Base-by-base conservation (phyloP, 257 asterid genomes). In the Solanum rostratum region DNA sequence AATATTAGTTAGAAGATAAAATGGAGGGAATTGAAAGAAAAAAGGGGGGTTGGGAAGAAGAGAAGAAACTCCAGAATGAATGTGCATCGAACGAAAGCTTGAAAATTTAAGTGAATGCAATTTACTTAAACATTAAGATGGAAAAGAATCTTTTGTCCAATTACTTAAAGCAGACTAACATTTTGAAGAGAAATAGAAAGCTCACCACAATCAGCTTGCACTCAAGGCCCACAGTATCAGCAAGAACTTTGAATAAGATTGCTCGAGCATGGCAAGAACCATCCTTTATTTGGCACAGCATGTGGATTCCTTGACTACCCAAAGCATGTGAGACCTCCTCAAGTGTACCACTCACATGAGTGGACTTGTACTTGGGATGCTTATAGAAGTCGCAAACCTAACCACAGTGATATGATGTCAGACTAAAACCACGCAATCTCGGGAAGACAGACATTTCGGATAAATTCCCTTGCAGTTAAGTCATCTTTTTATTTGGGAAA, bases 211-310 rank as follows among this genome's bases (percentile, higher is more conserved):
- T 87, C 86, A 95, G 96, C 90, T 89, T 88, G 85, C 95, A 88
- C 84, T 94, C 95, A 86, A 95, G 86, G 84, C 99, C 97, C 59
- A 90, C 90, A 76, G 93, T 83, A 83, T 95, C 97, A 30, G 97
- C 97, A 87, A 95, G 98, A 90, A 94, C 96, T 91, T 95, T 95
- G 92, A 95, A 95, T 84, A 95, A 91, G 88, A 95, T 93, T 87
- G 99, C 95, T 88, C 92, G 93, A 83, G 97, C 89, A 88, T 89
- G 95, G 89, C 97, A 95, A 71, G 97, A 92, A 45, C 95, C 95
- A 74, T 88, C 94, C 88, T 94, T 95, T 84, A 92, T 90, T 87
- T 95, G 98, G 84, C 98, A 92, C 85, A 95, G 90, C 93, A 95
- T 84, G 84, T 91, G 94, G 89, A 93, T 90, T 79, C 99, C 99